Base-by-base conservation (phyloP, 805 yeast species). In the Candida rishiriensis region DNA sequence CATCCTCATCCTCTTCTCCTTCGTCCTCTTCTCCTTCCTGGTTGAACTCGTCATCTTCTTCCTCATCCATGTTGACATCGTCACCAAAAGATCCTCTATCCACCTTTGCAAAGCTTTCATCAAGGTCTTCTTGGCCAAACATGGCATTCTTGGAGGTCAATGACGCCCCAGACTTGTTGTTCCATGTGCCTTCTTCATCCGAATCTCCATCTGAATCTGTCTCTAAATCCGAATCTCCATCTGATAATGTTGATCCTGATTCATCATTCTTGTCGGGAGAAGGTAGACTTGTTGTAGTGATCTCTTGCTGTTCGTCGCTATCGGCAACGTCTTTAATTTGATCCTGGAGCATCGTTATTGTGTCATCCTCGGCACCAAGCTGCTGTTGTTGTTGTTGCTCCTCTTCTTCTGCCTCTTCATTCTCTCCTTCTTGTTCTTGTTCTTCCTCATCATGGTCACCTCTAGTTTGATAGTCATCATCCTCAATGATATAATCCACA, bases 401-500 rank as follows among this genome's bases (percentile, higher is more conserved):
- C 26, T 21, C 26, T 21, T 21, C 26, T 11, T 39, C 44, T 41
- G 52, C 45, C 17, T 37, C 38, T n/a, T 40, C 42, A 21, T 21
- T 7, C 26, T 34, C 32, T 33, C 40, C 44, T 29, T 44, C 40
- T 13, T 46, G 34, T 28, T 36, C 40, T 15, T 42, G 40, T 18
- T 37, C 36, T 28, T 38, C 42, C 14, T 36, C 44, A 12, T 62
- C 64, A 42, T 66, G 59, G 16, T 38, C 44, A 11, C 16, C 36
- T 34, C 49, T 46, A 29, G 57, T 48, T 45, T 71, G 76, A 46
- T 63, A 73, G 13, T 69, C 75, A 38, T 63, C 68, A 36, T 76
- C 81, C 39, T 64, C 66, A 31, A 80, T 79, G 35, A 89, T 75
- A 54, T 79, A 81, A 34, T 83, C 79, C 29, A 91, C 79, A 46